These are phyloP conservation scores for Trypanosoma cruzi DNA, from an alignment of 208 protist genomes.

Conservation along the genomic window DNA sequence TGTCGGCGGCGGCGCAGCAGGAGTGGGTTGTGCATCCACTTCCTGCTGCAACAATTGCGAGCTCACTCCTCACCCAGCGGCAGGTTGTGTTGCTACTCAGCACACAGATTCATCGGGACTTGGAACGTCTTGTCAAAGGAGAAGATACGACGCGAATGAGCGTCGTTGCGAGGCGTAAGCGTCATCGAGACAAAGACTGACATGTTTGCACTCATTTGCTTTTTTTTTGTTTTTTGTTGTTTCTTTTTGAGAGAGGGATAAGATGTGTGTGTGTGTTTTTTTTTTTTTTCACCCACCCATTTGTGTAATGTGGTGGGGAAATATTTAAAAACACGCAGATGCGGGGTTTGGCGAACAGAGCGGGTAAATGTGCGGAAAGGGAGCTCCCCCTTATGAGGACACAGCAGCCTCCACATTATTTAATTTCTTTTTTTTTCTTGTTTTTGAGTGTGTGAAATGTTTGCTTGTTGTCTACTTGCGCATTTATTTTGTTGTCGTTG, in stretches of 20 bases:
- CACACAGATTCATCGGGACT: slow-evolving; percentile 17
- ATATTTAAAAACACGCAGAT: not conserved
- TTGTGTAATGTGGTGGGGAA: not conserved
- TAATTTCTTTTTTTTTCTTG: too few relatives aligned
- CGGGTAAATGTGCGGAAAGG: not conserved
- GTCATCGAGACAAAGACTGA: slow-evolving; percentile 1
- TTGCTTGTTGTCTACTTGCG: not conserved
- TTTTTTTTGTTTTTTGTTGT: not conserved
- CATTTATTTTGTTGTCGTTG: not conserved
- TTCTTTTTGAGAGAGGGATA: too few relatives aligned
- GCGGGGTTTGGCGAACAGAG: not conserved
- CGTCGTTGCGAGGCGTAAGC: slow-evolving; percentile 11
- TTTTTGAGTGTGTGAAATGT: too few relatives aligned
- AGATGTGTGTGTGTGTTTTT: slow-evolving; percentile 13
- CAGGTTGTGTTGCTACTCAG: slow-evolving; percentile 33
- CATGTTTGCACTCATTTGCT: not conserved
- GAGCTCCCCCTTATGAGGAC: too few relatives aligned
- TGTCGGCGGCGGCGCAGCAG: not conserved
- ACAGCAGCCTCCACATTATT: too few relatives aligned
- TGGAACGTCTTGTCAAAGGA: slow-evolving; percentile 16
- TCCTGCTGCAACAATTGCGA: slow-evolving; percentile 8
- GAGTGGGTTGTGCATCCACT: slow-evolving; percentile 19
- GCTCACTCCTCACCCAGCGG: slow-evolving; percentile 11
- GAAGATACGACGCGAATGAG: not conserved
- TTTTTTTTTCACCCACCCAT: slow-evolving; percentile 17